Evolutionary conservation across 345 rosid genomes (phyloP), one percentile per base, ranked within the genome.

Genomic region (Rhodamnia rubescens): DNA sequence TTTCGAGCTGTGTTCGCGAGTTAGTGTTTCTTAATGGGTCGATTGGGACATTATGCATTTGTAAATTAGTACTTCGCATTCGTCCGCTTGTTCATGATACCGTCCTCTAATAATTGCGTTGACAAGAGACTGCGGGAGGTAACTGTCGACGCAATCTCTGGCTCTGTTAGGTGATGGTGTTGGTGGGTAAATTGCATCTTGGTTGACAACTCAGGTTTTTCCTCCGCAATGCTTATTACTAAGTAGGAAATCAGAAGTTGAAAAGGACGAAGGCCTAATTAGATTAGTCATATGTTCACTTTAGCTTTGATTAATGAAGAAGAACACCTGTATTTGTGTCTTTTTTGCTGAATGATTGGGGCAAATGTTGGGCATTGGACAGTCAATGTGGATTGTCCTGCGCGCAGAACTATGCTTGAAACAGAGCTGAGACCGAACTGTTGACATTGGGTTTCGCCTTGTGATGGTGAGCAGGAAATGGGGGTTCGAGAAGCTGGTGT

Each of bases 401-500:
- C 24, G 47, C 44, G 36, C 13, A 9, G 24, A 2, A 69, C 78
- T 2, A 8, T 36, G 47, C 5, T 47, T 29, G 21, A 40, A 61
- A 61, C 74, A 29, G 42, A 29, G 18, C 74, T 27, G 21, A 1
- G 42, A 15, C 40, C 74, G 74, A 29, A 59, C 74, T 61, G 26
- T 49, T 49, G 36, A 69, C 24, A 4, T 69, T 11, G 78, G 78
- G 20, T 36, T 1, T 36, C 18, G 74, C 32, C 22, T 18, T 69
- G 78, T 21, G 44, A 69, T 18, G 7, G 47, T 40, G 85, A 8
- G 82, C 91, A 97, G 99, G 92, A 92, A 87, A 89, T 97, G 99
- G 99, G 99, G 99, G 18, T 85, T 97, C 82, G 99, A 97, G 94
- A 97, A 97, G 89, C 90, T 97, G 29, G 97, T 94, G 22, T 97